Evolutionary conservation across 2,329 filamentous ascomycete species (phyloP), one percentile per base, ranked within the genome.

Genomic region (Raffaelea ambrosiae): DNA sequence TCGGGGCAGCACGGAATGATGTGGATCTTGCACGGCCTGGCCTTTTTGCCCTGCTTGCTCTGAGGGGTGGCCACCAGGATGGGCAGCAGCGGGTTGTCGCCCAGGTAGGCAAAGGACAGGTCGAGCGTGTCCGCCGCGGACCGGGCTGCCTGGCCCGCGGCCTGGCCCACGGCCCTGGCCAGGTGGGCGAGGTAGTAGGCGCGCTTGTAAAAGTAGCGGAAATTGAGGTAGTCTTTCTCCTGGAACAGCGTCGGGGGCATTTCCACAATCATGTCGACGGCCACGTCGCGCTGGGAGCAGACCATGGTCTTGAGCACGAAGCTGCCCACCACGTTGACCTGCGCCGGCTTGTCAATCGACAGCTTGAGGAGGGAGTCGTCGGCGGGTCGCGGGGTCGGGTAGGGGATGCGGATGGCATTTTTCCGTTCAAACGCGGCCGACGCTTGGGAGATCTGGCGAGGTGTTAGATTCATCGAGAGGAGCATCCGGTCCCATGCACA

Each of bases 191-290:
- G 70, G 61, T 94, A 97, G 65, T 91, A 97, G 13, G 93, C 86
- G 53, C 90, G 76, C 59, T 95, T 94, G 68, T 96, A 90, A 61
- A 96, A 95, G 67, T 95, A 97, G 52, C 93, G 81, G 70, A 93
- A 77, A 63, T 95, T 89, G 44, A 90, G 74, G 62, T 91, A 96
- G 65, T 98, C 93, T 66, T 97, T 97, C 40, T 94, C 87, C 60
- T 95, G 88, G 58, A 97, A 90, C 13, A 95, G 67, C 1, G 76
- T 68, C 49, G 70, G 65, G 5, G 93, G 91, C 81, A 98, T 94
- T 43, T 86, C 85, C 16, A 95, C 80, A 5, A 91, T 81, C 75
- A 97, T 79, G 64, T 97, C 91, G 51, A 96, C 73, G 16, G 76
- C 72, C 22, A 83, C 67, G 22, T 63, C 64, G 43, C 67, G 65